Evolutionary conservation across 768 basidiomycete species (phyloP).

Genomic region (Trametes cingulata): DNA sequence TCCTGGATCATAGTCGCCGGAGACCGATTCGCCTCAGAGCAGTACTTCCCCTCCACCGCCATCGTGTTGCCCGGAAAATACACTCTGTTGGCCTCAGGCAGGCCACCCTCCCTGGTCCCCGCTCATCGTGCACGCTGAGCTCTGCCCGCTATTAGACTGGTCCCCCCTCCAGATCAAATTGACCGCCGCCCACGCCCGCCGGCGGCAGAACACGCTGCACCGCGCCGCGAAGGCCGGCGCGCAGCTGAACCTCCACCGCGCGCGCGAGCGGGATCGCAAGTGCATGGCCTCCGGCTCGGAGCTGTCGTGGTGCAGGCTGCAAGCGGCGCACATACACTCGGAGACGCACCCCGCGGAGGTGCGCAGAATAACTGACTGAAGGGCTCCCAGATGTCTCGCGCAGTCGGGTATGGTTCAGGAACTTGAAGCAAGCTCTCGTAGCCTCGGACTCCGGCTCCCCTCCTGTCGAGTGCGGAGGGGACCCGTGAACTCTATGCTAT

Average conservation of each 20-base stretch:
- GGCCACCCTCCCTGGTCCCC: not conserved
- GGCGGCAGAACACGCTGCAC: not conserved
- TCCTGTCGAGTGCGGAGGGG: no score
- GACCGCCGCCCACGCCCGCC: not conserved
- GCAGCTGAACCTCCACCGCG: not conserved
- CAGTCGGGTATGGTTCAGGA: not conserved
- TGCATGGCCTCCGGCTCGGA: not conserved
- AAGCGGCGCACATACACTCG: not conserved
- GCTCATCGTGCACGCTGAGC: not conserved
- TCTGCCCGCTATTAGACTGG: not conserved
- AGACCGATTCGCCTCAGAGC: constrained; percentile 7
- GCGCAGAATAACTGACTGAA: not conserved
- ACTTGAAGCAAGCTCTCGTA: no score
- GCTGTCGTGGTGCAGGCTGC: constrained; percentile 3
- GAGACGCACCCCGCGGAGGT: constrained; percentile 4
- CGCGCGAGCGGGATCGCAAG: constrained; percentile 1
- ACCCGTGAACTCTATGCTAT: no score
- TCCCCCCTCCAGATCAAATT: constrained; percentile 7
- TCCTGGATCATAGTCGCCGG: constrained; percentile 9
- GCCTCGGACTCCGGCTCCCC: not conserved
- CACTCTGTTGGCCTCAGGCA: constrained; percentile 9
- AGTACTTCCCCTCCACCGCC: constrained; percentile 3
- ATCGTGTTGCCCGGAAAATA: constrained; percentile 14
- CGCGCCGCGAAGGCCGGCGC: not conserved
- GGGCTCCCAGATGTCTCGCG: constrained; percentile 6